Evolutionary conservation across 2,329 filamentous ascomycete species (phyloP).

Genomic region (Botryotinia convoluta): DNA sequence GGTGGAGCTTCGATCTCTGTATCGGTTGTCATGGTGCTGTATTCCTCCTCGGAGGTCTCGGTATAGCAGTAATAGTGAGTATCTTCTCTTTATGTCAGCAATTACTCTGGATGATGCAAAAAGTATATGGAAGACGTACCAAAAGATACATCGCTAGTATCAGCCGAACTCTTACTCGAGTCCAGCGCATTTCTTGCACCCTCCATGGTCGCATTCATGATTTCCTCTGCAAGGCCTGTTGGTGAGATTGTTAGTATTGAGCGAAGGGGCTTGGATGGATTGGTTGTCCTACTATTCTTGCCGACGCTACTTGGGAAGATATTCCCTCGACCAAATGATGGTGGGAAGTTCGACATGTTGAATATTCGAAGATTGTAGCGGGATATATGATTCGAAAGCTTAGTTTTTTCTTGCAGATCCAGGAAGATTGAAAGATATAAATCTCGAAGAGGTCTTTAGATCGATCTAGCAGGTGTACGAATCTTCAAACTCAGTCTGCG

Average conservation of each 20-base stretch:
- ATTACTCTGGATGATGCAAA: rapidly evolving
- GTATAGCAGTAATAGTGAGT: neutral
- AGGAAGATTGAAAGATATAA: neutral
- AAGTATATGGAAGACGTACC: neutral
- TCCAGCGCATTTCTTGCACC: neutral
- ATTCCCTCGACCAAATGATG: neutral
- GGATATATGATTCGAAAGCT: neutral
- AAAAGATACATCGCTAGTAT: neutral
- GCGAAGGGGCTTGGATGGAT: neutral
- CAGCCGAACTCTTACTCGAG: neutral
- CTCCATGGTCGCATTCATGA: neutral
- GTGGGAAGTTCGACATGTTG: neutral
- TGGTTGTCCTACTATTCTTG: neutral
- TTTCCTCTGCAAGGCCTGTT: neutral
- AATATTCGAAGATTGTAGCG: neutral
- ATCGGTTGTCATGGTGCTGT: neutral
- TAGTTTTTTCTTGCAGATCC: neutral
- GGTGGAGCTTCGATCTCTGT: neutral
- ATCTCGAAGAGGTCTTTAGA: neutral
- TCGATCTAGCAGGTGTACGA: neutral
- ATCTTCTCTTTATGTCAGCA: neutral
- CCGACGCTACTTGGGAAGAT: neutral
- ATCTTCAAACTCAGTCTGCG: neutral
- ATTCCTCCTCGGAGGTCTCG: neutral
- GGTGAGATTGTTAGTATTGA: neutral